These are phyloP conservation scores for Brassica cretica DNA, from an alignment of 345 rosid genomes.

Conservation along the genomic window DNA sequence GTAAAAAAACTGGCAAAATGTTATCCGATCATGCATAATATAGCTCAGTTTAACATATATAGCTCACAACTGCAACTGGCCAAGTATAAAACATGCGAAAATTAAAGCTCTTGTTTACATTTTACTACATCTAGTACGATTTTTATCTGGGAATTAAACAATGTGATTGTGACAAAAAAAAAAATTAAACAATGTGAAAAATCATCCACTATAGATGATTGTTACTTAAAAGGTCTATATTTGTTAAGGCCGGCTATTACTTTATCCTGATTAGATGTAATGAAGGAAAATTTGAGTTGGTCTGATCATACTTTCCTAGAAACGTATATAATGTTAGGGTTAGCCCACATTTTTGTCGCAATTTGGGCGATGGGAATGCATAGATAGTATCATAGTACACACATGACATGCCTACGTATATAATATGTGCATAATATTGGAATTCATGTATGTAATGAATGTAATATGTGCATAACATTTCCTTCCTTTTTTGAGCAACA, in stretches of 20 bases:
- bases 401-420: not conserved
- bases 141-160: not conserved
- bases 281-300: conserved; percentile 22
- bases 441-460: not conserved
- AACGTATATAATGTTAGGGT: conserved; percentile 32
- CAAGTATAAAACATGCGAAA: not conserved
- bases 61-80: not conserved
- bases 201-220: not conserved
- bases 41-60: not conserved
- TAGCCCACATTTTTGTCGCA: conserved; percentile 42
- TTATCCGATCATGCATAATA: not conserved
- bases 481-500: too few species aligned
- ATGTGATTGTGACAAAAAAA: not conserved
- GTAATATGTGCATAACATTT: conserved; percentile 38
- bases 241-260: not conserved
- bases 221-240: too few species aligned
- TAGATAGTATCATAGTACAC: conserved; percentile 20
- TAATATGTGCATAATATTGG: not conserved
- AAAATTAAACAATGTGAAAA: not conserved
- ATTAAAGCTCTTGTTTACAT: not conserved
- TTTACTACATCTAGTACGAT: not conserved
- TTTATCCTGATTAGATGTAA: not conserved
- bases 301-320: conserved; percentile 19
- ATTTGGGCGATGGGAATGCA: conserved; percentile 23
- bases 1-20: not conserved